Base-by-base conservation (phyloP, 441 rosid species). In the Populus hybrid region DNA sequence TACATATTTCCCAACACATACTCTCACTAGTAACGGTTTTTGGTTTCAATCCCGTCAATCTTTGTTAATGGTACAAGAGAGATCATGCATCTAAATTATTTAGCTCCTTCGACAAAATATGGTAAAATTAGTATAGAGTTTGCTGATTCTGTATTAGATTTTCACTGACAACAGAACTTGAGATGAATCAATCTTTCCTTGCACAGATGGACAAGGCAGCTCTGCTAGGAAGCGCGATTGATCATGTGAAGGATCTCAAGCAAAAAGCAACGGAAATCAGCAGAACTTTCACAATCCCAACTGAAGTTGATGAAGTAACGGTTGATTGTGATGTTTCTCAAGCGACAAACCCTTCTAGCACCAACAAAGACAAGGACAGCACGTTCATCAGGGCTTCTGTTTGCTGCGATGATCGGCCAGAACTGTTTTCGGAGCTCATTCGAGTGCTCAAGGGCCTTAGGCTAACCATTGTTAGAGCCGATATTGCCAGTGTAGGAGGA, bases 141-240 rank as follows among this genome's bases (percentile, higher is more conserved):
- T 30, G 32, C 32, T 30, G 32, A 30, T 28, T 24, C 59, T 61
- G 23, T 42, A n/a, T 7, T 19, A 46, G 34, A 42, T 7, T 30
- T 65, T 63, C 12, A 59, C 28, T 14, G 46, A 70, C 30, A 38
- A 26, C 40, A 38, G 72, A 70, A 23, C 16, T 7, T 21, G 8
- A 36, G 6, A 21, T 6, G 73, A 23, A 18, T 30, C n/a, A 24
- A 46, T 6, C 19, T 46, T 28, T 50, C 8, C 18, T 70, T 53
- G 35, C 46, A 74, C 87, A 95, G 99, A 84, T 95, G 88, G 98
- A 95, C 87, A 95, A 95, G 82, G 99, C 99, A 74, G 94, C 97
- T 50, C 87, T 95, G 0, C 79, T 95, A 68, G 95, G 90, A 73
- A 89, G 84, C 70, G 98, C 88, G 46, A 87, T 93, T 57, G 95